Percentiles rank a stretch among this genome's conserved stretches.
Conservation (phyloP, 331 rosid species). For the Spiraea crenata region DNA sequence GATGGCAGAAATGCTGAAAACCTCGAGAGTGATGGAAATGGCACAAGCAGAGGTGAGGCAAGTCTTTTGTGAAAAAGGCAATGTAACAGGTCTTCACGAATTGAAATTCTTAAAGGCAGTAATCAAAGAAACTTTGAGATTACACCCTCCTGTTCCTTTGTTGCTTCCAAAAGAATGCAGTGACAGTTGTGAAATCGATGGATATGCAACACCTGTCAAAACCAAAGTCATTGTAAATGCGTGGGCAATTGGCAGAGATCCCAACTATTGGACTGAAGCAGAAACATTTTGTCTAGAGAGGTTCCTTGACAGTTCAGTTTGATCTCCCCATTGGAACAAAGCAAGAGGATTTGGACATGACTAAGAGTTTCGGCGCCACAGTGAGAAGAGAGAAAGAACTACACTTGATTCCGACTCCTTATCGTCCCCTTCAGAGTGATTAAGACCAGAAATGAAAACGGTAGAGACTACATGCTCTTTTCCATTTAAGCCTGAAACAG, state of each 20-base stretch:
- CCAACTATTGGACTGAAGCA: slow-evolving; percentile 28
- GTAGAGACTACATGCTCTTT: no score
- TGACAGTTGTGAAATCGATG: slow-evolving; percentile 14
- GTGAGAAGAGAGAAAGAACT: neutral
- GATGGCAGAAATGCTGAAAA: slow-evolving; percentile 27
- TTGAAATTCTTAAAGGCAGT: slow-evolving; percentile 9
- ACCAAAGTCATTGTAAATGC: slow-evolving; percentile 25
- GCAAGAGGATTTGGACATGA: slow-evolving; percentile 16
- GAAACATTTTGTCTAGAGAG: slow-evolving; percentile 37
- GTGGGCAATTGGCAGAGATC: slow-evolving; percentile 50
- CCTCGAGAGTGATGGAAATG: slow-evolving; percentile 15
- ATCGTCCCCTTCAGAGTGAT: neutral
- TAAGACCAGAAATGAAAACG: no score
- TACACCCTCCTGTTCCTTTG: slow-evolving; percentile 25
- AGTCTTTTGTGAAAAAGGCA: slow-evolving; percentile 5
- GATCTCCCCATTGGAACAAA: neutral
- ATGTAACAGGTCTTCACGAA: neutral
- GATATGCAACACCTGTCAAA: slow-evolving; percentile 9
- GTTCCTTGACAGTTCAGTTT: slow-evolving; percentile 13
- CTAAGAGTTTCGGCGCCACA: neutral
- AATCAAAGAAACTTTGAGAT: slow-evolving; percentile 13
- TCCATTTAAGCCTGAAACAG: no score
- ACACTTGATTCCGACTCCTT: slow-evolving; percentile 1
- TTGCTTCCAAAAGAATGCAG: slow-evolving; percentile 22
- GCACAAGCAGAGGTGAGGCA: slow-evolving; percentile 18